These are phyloP conservation scores for Ceratocystiopsis minuta DNA, from an alignment of 2,329 filamentous ascomycete genomes.

Conservation along the genomic window DNA sequence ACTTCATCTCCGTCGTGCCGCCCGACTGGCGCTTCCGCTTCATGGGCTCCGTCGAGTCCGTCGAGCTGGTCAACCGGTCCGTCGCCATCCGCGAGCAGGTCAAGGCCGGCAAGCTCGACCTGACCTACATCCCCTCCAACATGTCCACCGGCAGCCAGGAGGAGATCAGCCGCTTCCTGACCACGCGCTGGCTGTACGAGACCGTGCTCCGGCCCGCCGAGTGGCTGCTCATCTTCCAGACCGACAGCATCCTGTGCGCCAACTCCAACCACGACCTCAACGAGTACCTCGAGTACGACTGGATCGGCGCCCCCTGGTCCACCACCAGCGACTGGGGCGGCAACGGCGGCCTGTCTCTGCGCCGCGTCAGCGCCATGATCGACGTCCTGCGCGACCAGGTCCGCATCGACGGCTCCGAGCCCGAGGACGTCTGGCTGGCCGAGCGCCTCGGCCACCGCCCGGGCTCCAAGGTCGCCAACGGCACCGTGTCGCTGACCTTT, in stretches of 20 bases:
- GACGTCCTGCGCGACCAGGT: conserved; percentile 31
- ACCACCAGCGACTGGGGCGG: conserved; percentile 25
- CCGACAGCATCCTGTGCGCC: conserved; percentile 37
- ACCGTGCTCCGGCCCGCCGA: conserved; percentile 28
- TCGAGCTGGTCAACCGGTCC: conserved; percentile 25
- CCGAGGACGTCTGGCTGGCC: conserved; percentile 39
- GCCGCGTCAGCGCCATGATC: conserved; percentile 33
- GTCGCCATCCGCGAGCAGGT: conserved; percentile 27
- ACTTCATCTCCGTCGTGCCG: conserved; percentile 37
- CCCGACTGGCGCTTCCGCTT: conserved; percentile 39
- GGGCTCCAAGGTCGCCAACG: conserved; percentile 31
- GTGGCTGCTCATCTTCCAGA: conserved; percentile 36
- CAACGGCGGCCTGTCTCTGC: conserved; percentile 33
- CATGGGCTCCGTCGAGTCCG: conserved; percentile 31
- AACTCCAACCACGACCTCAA: conserved; percentile 29
- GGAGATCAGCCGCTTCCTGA: conserved; percentile 33
- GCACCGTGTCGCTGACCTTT: conserved; percentile 28
- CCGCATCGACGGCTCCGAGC: conserved; percentile 24
- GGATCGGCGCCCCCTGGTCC: conserved; percentile 34
- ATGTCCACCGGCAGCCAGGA: conserved; percentile 33
- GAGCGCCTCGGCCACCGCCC: conserved; percentile 32
- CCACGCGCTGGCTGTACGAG: conserved; percentile 34
- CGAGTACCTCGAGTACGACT: conserved; percentile 33
- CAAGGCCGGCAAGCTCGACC: conserved; percentile 26
- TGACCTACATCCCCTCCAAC: conserved; percentile 32